Percentiles rank a stretch among this genome's conserved stretches.
These are phyloP conservation scores for Aspergillus versicolor DNA, from an alignment of 2,329 filamentous ascomycete species.

Conservation along the genomic window DNA sequence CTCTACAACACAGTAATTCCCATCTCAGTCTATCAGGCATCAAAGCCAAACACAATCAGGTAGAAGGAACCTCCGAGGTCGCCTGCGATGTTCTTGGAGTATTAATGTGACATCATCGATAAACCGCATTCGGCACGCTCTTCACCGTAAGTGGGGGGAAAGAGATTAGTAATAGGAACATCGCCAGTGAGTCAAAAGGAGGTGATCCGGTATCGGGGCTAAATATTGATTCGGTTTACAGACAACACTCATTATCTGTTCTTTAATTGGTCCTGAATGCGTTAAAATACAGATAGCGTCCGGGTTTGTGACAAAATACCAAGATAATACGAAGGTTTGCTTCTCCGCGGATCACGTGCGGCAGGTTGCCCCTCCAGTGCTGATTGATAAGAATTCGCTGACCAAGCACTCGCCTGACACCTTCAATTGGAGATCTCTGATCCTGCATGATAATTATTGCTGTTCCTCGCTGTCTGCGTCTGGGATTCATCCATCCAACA, in stretches of 20 bases:
- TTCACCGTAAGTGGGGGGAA: not conserved
- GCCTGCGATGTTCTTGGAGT: not conserved
- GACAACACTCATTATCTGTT: not conserved
- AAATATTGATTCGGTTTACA: not conserved
- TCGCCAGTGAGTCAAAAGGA: not conserved
- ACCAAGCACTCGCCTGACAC: not conserved
- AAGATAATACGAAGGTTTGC: not conserved
- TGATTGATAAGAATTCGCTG: conserved; percentile 10
- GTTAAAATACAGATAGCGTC: not conserved
- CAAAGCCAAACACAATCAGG: not conserved
- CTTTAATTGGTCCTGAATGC: not conserved
- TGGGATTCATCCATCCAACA: not conserved
- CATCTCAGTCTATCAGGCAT: no score
- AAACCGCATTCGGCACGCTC: not conserved
- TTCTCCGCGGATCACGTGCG: conserved; percentile 11
- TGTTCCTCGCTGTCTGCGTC: not conserved
- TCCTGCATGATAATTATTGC: not conserved
- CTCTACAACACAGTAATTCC: no score
- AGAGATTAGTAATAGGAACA: conserved; percentile 5
- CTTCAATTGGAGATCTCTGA: not conserved
- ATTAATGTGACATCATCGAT: not conserved
- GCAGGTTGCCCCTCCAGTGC: not conserved
- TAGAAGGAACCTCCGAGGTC: not conserved
- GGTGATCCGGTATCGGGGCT: conserved; percentile 3
- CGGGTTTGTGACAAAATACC: not conserved